These are phyloP conservation scores for Leccinellum luteum DNA, from an alignment of 768 basidiomycete species.

Conservation along the genomic window DNA sequence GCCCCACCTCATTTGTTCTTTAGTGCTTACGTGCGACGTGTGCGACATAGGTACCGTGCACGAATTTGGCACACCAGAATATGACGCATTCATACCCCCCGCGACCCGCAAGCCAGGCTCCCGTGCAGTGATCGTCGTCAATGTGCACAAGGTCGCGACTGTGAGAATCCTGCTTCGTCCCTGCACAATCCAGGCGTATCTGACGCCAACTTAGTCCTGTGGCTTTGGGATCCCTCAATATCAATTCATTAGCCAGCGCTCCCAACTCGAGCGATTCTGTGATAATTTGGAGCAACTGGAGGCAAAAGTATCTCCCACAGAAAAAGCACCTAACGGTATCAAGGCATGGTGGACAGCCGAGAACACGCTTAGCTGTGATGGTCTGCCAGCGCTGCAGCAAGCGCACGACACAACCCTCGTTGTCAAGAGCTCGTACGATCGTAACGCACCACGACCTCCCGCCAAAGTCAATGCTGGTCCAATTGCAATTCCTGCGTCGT, in stretches of 20 bases:
- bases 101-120: slow-evolving; percentile 52
- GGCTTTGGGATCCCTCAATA: slow-evolving; percentile 65
- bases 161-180: slow-evolving; percentile 28
- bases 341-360: slow-evolving; percentile 52
- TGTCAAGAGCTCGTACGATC: slow-evolving; percentile 23
- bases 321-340: slow-evolving; percentile 41
- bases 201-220: slow-evolving; percentile 49
- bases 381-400: slow-evolving; percentile 45
- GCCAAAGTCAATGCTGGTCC: neutral
- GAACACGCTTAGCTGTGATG: slow-evolving; percentile 55
- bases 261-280: slow-evolving; percentile 46
- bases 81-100: slow-evolving; percentile 47
- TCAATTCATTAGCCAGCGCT: slow-evolving; percentile 54
- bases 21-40: neutral
- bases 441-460: slow-evolving; percentile 9
- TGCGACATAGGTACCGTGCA: slow-evolving; percentile 47
- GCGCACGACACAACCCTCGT: slow-evolving; percentile 24
- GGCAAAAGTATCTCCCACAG: slow-evolving; percentile 16
- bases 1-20: neutral
- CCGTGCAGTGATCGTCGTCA: slow-evolving; percentile 56
- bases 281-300: slow-evolving; percentile 45
- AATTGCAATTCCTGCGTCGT: neutral
- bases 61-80: slow-evolving; percentile 64
- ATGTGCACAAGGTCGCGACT: slow-evolving; percentile 57
- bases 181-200: neutral